These are phyloP conservation scores for Penicillium lagena DNA, from an alignment of 495 filamentous ascomycete species.

Conservation along the genomic window DNA sequence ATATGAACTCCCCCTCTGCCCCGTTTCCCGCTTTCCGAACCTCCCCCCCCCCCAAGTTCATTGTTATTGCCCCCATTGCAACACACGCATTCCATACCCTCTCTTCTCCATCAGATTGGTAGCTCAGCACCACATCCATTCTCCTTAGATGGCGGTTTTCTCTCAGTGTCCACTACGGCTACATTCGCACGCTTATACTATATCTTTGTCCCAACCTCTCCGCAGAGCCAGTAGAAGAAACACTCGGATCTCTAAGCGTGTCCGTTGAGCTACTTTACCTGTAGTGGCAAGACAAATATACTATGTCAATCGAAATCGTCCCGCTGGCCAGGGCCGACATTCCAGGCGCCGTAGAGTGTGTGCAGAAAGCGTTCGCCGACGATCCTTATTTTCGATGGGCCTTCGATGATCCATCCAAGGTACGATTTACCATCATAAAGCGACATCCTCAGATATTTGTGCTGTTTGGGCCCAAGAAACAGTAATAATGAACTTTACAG, in stretches of 20 bases:
- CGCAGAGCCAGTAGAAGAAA: conserved; percentile 30
- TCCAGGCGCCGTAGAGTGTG: conserved; percentile 50
- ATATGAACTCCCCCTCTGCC: conserved; percentile 13
- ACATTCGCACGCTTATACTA: conserved; percentile 32
- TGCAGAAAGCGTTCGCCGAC: conserved; percentile 55
- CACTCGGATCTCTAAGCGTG: conserved; percentile 13
- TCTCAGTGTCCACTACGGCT: conserved; percentile 27
- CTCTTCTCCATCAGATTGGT: conserved; percentile 3
- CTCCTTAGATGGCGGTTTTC: conserved; percentile 32
- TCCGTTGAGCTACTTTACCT: conserved; percentile 10
- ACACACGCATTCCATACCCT: background rate
- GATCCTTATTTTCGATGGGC: conserved; percentile 63
- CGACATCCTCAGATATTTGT: no score
- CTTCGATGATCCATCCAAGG: conserved; percentile 47
- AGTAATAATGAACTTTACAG: conserved; percentile 17
- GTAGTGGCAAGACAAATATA: conserved; percentile 18
- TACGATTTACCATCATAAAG: conserved; percentile 13
- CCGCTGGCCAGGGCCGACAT: conserved; percentile 53
- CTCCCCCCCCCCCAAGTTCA: background rate
- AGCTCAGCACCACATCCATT: conserved; percentile 13
- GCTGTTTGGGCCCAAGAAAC: background rate
- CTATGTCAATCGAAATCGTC: conserved; percentile 52
- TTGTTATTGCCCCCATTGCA: conserved; percentile 1
- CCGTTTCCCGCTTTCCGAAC: background rate
- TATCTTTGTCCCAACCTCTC: conserved; percentile 31